These are phyloP conservation scores for Sugiyamaella castrensis DNA, from an alignment of 1,139 yeast genomes.

Conservation along the genomic window DNA sequence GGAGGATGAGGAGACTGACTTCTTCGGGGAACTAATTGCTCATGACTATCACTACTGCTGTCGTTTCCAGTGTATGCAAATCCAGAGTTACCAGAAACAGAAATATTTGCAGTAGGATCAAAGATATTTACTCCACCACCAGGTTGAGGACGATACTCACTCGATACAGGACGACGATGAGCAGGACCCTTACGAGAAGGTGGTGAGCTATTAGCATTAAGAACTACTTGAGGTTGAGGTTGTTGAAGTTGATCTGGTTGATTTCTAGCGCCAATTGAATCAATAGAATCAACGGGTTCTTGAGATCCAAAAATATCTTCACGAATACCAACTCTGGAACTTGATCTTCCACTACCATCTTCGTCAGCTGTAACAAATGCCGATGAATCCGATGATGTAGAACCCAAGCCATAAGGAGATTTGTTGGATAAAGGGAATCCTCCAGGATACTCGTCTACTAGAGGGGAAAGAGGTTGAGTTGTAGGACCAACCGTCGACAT, in stretches of 20 bases:
- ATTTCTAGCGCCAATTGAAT: constrained; percentile 22
- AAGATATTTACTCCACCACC: constrained; percentile 20
- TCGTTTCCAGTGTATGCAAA: background rate
- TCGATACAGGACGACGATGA: constrained; percentile 24
- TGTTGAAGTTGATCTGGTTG: constrained; percentile 16
- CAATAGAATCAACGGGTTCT: constrained; percentile 26
- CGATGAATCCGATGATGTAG: constrained; percentile 7
- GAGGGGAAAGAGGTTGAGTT: constrained; percentile 32
- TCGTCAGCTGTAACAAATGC: constrained; percentile 11
- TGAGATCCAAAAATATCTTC: constrained; percentile 24
- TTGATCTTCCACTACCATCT: constrained; percentile 9
- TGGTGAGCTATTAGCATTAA: background rate
- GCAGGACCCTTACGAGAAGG: constrained; percentile 12
- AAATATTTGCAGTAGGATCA: constrained; percentile 26
- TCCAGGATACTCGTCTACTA: constrained; percentile 13
- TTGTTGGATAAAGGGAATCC: constrained; percentile 2
- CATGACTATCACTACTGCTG: background rate
- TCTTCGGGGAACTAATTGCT: constrained; percentile 8
- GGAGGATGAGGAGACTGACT: constrained; percentile 11
- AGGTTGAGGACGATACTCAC: constrained; percentile 12
- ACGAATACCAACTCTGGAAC: constrained; percentile 21
- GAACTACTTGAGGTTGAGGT: background rate
- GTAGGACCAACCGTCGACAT: constrained; percentile 28
- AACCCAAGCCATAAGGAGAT: background rate
- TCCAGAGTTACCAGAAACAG: constrained; percentile 2